Evolutionary conservation across 1,139 yeast species (phyloP), one percentile per base, ranked within the genome.

Genomic region (Meyerozyma sp.): DNA sequence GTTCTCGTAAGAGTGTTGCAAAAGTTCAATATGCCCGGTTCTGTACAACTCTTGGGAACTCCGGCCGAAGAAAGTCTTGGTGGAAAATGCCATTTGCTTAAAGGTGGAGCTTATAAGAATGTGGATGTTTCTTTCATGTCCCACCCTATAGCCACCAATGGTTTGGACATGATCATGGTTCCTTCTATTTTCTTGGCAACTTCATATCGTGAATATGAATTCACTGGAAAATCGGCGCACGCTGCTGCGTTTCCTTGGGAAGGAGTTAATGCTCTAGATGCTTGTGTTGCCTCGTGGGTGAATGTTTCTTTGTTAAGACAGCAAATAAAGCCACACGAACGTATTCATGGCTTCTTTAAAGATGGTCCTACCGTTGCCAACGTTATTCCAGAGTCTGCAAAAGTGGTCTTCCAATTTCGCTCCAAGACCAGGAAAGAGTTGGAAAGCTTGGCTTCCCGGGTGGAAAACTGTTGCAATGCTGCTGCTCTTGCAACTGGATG

Each of bases 11-110:
- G 45, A 13, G 48, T 54, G 14, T 49, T 57, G 56, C 44, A 43
- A 29, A 43, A 49, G 32, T 52, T 46, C 37, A 41, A 46, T 9
- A 44, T 56, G 16, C 50, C 58, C 13, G 61, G 61, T 14, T 44
- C 58, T 6, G 53, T 56, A 10, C 52, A 49, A 39, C 44, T 57
- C 28, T 51, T 53, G 37, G 61, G 61, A 14, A 57, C 61, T 3
- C 61, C 61, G 6, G 60, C 59, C 1, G 61, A 57, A 44, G 61
- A 57, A 45, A 50, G 50, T 36, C 58, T 58, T 21, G 61, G 59
- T 21, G 61, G 61, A 10, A 57, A 57, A 42, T 43, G 47, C 20
- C 38, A 43, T 38, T 42, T 57, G 42, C 23, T 56, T 27, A 46
- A 53, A 6, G 54, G 54, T 18, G 61, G 61, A n/a, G 60, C 58